phyloP scores from a whole-genome alignment of 2,329 filamentous ascomycete genomes.

The Microcyclosporella mali region DNA sequence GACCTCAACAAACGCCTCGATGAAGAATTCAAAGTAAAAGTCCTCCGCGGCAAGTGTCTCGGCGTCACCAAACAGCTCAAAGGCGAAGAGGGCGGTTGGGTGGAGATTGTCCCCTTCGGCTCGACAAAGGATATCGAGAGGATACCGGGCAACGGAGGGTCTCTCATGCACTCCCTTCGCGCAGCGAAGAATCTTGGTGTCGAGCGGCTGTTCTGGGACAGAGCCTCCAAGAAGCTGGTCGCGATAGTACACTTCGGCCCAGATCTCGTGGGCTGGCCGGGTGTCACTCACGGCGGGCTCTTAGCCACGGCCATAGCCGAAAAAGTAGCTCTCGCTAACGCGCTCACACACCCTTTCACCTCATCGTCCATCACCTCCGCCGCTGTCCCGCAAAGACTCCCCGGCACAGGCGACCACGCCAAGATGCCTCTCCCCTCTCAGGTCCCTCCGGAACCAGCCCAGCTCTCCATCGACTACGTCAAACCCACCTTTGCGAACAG shows the following conservation, averaged over 20 bases:
- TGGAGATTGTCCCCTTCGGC: constrained; percentile 23
- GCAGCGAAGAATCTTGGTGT: constrained; percentile 39
- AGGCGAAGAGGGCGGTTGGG: constrained; percentile 29
- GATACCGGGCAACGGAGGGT: neutral
- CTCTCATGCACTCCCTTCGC: constrained; percentile 29
- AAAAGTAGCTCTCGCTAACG: constrained; percentile 59
- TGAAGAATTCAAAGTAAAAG: constrained; percentile 45
- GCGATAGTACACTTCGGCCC: constrained; percentile 63
- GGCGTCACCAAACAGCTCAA: constrained; percentile 29
- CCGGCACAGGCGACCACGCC: constrained; percentile 28
- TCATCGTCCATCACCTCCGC: constrained; percentile 19
- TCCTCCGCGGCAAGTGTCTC: constrained; percentile 40
- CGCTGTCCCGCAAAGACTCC: constrained; percentile 24
- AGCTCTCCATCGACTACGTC: constrained; percentile 53
- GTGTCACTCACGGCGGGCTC: constrained; percentile 64
- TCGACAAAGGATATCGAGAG: constrained; percentile 6
- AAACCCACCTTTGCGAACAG: constrained; percentile 53
- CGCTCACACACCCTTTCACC: constrained; percentile 37
- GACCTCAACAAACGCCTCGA: constrained; percentile 41
- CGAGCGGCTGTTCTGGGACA: constrained; percentile 61
- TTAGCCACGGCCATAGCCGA: constrained; percentile 66
- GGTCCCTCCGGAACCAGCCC: constrained; percentile 29
- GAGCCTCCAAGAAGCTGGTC: constrained; percentile 51
- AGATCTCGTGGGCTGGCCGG: constrained; percentile 63
- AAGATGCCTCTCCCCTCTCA: constrained; percentile 19